Evolutionary conservation across 2,329 filamentous ascomycete genomes (phyloP), one percentile per base, ranked within the genome.

Genomic region (Colletotrichum australisinense): DNA sequence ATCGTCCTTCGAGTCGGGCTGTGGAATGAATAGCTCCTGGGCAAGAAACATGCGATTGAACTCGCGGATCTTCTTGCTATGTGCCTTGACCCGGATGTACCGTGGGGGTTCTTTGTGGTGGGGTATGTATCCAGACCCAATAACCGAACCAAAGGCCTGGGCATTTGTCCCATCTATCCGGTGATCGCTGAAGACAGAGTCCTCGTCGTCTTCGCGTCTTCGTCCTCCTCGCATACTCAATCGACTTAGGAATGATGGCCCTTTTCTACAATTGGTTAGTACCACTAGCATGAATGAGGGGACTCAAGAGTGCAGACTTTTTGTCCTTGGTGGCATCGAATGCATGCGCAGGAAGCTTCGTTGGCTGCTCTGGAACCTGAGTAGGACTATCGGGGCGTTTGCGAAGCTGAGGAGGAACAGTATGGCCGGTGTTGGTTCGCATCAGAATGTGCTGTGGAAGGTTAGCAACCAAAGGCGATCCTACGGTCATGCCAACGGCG

Each of bases 31-130:
- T n/a, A 98, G 85, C 81, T 98, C 94, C 83, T 99, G 97, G 3
- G 97, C 95, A 3, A 98, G 88, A 80, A 99, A 99, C 72, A 98
- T 87, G 59, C 92, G 92, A 80, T 97, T 92, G 79, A 98, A 98
- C 67, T 96, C 93, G 77, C 91, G 92, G 26, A 88, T 86, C 79
- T 93, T 95, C 83, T 97, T 98, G 82, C 95, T 91, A 79, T 94
- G 92, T 1, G 93, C 86, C 75, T 93, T 91, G 73, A 98, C 93
- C 76, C 95, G 94, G 78, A 98, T 97, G 79, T 98, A 98, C 30
- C 94, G 91, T 2, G 95, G 95, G 4, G 96, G 95, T 67, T 95
- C 94, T 76, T 97, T 97, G 79, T 97, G 93, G 75, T 93, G 91
- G 8, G 97, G 96, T 69, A 95, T 94, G 81, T 93, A 98, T 69